phyloP scores from a whole-genome alignment of 2,329 filamentous ascomycete species.

The Capronia epimyces region DNA sequence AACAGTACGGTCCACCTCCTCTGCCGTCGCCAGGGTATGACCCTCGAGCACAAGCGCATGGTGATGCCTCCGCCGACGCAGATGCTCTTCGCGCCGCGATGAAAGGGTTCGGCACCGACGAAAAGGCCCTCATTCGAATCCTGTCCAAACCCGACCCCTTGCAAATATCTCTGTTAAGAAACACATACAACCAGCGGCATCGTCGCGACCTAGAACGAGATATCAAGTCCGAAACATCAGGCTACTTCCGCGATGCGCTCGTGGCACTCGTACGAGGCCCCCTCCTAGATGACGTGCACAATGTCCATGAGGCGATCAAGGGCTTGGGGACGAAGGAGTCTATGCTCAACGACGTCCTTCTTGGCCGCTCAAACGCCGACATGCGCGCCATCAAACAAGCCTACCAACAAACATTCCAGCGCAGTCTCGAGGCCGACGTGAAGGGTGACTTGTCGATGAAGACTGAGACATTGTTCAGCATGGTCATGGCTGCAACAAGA shows the following conservation, averaged over 20 bases:
- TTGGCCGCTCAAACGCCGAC: slow-evolving; percentile 80
- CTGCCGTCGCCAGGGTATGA: slow-evolving; percentile 70
- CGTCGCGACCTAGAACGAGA: slow-evolving; percentile 67
- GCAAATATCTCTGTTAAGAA: slow-evolving; percentile 64
- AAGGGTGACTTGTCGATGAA: slow-evolving; percentile 76
- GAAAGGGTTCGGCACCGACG: slow-evolving; percentile 91
- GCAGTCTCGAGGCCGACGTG: slow-evolving; percentile 65
- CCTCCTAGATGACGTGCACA: slow-evolving; percentile 66
- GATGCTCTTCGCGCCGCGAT: slow-evolving; percentile 72
- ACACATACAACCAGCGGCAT: slow-evolving; percentile 60
- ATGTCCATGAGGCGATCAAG: slow-evolving; percentile 65
- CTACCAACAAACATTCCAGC: slow-evolving; percentile 64
- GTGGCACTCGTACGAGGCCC: slow-evolving; percentile 73
- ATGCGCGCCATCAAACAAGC: slow-evolving; percentile 75
- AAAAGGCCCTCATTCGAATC: slow-evolving; percentile 65
- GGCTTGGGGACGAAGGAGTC: slow-evolving; percentile 81
- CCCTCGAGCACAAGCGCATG: slow-evolving; percentile 55
- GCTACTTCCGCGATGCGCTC: slow-evolving; percentile 69
- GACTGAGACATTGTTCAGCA: slow-evolving; percentile 77
- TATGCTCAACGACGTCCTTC: slow-evolving; percentile 78
- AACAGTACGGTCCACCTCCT: slow-evolving; percentile 47
- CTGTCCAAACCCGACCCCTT: slow-evolving; percentile 70
- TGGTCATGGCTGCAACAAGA: slow-evolving; percentile 68
- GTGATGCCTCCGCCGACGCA: slow-evolving; percentile 63
- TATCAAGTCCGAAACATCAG: slow-evolving; percentile 69